These are phyloP conservation scores for Russula virescens DNA, from an alignment of 768 basidiomycete genomes.

Conservation along the genomic window DNA sequence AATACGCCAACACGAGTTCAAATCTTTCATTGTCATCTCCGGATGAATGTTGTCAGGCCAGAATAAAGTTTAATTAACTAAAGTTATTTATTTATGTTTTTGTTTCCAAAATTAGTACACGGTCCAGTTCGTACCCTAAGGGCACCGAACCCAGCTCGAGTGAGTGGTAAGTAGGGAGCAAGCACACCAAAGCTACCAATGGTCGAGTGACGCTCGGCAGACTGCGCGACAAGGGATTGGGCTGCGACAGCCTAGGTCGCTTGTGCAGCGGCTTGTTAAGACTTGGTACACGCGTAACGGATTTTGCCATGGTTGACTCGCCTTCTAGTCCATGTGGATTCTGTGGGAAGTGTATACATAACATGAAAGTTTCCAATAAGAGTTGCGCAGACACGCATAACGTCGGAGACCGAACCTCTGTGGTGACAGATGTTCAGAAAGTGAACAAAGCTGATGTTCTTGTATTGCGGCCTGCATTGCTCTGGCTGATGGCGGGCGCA, in stretches of 20 bases:
- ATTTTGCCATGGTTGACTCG: conserved; percentile 99
- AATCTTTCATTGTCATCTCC: conserved; percentile 89
- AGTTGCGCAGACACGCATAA: neutral
- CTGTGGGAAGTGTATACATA: conserved; percentile 85
- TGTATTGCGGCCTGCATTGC: conserved; percentile 93
- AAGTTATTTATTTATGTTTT: too few species aligned
- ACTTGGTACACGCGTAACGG: conserved; percentile 95
- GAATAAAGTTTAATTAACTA: too few species aligned
- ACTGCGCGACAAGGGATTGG: conserved; percentile 56
- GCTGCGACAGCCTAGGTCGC: conserved; percentile 85
- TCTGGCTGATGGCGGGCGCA: conserved; percentile 81
- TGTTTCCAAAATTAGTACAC: too few species aligned
- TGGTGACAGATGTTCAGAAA: conserved; percentile 94
- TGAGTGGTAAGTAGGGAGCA: conserved; percentile 49
- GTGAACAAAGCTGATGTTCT: conserved; percentile 99
- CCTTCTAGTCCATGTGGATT: conserved; percentile 91
- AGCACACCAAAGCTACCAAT: conserved; percentile 37
- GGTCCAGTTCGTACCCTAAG: conserved; percentile 76
- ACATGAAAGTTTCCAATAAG: conserved; percentile 50
- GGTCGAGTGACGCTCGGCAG: conserved; percentile 36
- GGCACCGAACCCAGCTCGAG: conserved; percentile 36
- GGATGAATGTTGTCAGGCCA: conserved; percentile 96
- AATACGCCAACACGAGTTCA: conserved; percentile 93
- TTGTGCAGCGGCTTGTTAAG: conserved; percentile 83
- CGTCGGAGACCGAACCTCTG: conserved; percentile 52